Base-by-base conservation (phyloP, 1,139 yeast species). In the Candida sp. region DNA sequence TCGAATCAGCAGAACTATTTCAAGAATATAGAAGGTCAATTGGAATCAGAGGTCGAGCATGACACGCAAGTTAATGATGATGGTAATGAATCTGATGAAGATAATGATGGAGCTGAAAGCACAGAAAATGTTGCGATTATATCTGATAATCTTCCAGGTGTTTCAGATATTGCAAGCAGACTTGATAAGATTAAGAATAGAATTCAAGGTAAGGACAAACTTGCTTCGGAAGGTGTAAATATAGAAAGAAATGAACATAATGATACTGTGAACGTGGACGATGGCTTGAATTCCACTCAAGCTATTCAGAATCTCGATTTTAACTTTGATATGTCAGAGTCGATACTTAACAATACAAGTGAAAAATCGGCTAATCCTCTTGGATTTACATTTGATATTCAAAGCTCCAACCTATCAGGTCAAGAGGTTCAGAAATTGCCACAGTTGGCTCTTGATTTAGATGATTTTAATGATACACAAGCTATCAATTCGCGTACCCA, bases 381-480 rank as follows among this genome's bases (percentile, higher is more conserved):
- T 32, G 34, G 34, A 32, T 32, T 32, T 12, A 32, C 34, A 11
- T 32, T 32, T 12, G 30, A 37, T 29, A n/a, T 37, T 6, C 25
- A 15, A 15, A 19, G 22, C 22, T 5, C 5, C 23, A 12, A 29
- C 6, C 27, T 12, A 5, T 7, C 11, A 6, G 19, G 19, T n/a
- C 11, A 19, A 19, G 34, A 37, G 30, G 29, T 49, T 21, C 61
- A 58, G 39, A 47, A 44, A 30, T 48, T 66, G 23, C 70, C 70
- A 5, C 71, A 66, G 48, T 51, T 65, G 27, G 60, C 53, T 21
- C 51, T 64, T 8, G 71, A 64, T 44, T 58, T 58, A 36, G 53
- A 56, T 7, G 70, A 64, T 23, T 29, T 37, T 11, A 27, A 32
- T 12, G 34, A 32, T 12, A 11, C 34, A 6, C 34, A 32, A 32